Percentiles rank a stretch among this genome's conserved stretches.
phyloP scores from a whole-genome alignment of 169 alveolate species.

The Plasmodium vinckei region DNA sequence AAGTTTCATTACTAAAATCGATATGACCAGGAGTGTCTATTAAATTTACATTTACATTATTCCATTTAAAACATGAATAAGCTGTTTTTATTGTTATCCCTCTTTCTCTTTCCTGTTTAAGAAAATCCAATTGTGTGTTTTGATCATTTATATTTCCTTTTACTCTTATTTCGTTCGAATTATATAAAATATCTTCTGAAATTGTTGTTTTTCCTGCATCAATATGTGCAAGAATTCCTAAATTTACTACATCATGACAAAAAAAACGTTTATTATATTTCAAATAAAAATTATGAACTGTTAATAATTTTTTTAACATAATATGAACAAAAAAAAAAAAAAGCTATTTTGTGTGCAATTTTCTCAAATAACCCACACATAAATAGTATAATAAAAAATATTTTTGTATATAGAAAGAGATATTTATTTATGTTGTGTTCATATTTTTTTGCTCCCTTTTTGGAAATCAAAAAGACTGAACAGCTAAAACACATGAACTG shows the following conservation, averaged over 20 bases:
- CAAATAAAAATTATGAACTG: background rate
- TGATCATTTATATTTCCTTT: slow-evolving; percentile 90
- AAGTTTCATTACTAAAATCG: slow-evolving; percentile 93
- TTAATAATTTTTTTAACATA: slow-evolving; percentile 26
- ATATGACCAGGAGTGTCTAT: slow-evolving; percentile 95
- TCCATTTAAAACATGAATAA: slow-evolving; percentile 91
- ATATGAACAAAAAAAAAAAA: background rate
- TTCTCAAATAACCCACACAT: too few species aligned
- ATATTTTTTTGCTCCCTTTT: too few species aligned
- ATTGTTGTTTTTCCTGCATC: slow-evolving; percentile 92
- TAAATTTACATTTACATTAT: slow-evolving; percentile 83
- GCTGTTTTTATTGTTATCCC: slow-evolving; percentile 94
- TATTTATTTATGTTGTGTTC: too few species aligned
- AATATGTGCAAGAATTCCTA: slow-evolving; percentile 93
- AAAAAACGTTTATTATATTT: slow-evolving; percentile 30
- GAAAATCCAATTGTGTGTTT: slow-evolving; percentile 89
- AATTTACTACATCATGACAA: slow-evolving; percentile 63
- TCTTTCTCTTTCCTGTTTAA: slow-evolving; percentile 90
- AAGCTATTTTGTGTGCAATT: too few species aligned
- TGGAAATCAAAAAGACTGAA: too few species aligned
- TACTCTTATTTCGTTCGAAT: slow-evolving; percentile 84
- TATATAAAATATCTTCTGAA: slow-evolving; percentile 89
- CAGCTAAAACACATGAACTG: too few species aligned
- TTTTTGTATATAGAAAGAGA: too few species aligned
- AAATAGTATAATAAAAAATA: too few species aligned